Percentiles rank a stretch among this genome's conserved stretches.
phyloP scores from a whole-genome alignment of 352 stramenopile genomes.

The Globisporangium parvum region DNA sequence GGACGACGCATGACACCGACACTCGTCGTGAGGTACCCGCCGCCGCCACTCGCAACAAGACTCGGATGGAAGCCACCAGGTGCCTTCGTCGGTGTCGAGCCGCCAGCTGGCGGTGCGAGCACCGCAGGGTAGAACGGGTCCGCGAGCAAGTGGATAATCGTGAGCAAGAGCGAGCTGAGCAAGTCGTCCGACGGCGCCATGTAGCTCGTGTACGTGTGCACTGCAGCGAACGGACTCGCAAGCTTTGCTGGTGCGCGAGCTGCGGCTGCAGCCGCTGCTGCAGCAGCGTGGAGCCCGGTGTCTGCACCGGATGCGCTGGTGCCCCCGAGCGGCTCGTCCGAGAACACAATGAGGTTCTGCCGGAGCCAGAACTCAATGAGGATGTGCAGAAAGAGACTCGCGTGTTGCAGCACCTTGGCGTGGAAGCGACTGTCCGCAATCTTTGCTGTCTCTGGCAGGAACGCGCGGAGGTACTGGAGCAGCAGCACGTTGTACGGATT shows the following conservation, averaged over 20 bases:
- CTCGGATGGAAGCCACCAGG: constrained; percentile 13
- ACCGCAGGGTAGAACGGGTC: constrained; percentile 73
- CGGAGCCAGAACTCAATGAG: constrained; percentile 86
- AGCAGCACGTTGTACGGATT: constrained; percentile 85
- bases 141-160: constrained; percentile 75
- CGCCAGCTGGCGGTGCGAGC: constrained; percentile 23
- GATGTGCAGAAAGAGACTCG: constrained; percentile 80
- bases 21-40: constrained; percentile 66
- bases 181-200: constrained; percentile 82
- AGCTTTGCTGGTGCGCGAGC: constrained; percentile 22
- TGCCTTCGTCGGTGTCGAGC: constrained; percentile 7
- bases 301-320: not conserved
- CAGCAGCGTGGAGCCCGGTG: not conserved
- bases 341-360: constrained; percentile 86
- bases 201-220: constrained; percentile 79
- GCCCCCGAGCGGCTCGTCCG: constrained; percentile 33
- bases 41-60: constrained; percentile 31
- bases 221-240: constrained; percentile 59
- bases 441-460: constrained; percentile 57
- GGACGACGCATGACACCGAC: constrained; percentile 64
- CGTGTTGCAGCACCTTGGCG: constrained; percentile 67
- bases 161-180: constrained; percentile 72
- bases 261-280: constrained; percentile 4
- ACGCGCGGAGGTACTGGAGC: constrained; percentile 75
- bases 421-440: constrained; percentile 72